Percentiles rank a stretch among this genome's conserved stretches.
These are phyloP conservation scores for Haematococcus sp. DNA, from an alignment of 139 green algal genomes.

Conservation along the genomic window DNA sequence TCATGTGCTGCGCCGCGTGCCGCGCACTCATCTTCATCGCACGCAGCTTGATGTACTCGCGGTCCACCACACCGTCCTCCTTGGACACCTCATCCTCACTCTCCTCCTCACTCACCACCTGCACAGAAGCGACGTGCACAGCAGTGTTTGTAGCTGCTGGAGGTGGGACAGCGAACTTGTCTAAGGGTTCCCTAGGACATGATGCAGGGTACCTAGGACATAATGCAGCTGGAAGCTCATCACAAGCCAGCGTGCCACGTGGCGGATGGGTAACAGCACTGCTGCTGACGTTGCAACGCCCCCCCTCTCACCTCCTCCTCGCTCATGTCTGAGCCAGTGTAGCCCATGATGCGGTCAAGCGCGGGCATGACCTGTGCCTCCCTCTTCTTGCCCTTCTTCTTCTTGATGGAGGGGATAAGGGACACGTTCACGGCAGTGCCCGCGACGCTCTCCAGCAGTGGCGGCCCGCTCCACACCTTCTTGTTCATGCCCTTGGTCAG, in stretches of 20 bases:
- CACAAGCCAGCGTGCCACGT: not conserved
- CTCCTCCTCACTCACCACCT: slow-evolving; percentile 26
- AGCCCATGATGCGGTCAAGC: slow-evolving; percentile 66
- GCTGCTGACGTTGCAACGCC: slow-evolving; percentile 1
- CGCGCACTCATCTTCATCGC: slow-evolving; percentile 33
- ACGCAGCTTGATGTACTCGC: slow-evolving; percentile 51
- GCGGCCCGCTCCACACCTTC: slow-evolving; percentile 59
- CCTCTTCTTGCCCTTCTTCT: slow-evolving; percentile 74
- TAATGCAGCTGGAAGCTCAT: not conserved
- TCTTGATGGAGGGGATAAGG: slow-evolving; percentile 44
- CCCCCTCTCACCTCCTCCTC: slow-evolving; percentile 28
- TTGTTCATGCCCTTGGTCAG: slow-evolving; percentile 64
- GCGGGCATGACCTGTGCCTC: slow-evolving; percentile 40
- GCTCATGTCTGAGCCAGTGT: slow-evolving; percentile 41
- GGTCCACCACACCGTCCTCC: slow-evolving; percentile 44
- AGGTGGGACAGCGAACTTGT: no score
- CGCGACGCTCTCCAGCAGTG: slow-evolving; percentile 55
- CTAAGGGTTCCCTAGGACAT: no score
- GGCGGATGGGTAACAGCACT: not conserved
- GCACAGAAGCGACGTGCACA: no score
- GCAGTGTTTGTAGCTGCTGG: no score
- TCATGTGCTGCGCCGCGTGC: no score
- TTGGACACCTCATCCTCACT: slow-evolving; percentile 40
- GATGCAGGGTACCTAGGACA: not conserved
- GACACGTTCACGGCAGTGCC: not conserved